Conservation (phyloP, 1,139 yeast genomes). For the Pichia sp. region DNA sequence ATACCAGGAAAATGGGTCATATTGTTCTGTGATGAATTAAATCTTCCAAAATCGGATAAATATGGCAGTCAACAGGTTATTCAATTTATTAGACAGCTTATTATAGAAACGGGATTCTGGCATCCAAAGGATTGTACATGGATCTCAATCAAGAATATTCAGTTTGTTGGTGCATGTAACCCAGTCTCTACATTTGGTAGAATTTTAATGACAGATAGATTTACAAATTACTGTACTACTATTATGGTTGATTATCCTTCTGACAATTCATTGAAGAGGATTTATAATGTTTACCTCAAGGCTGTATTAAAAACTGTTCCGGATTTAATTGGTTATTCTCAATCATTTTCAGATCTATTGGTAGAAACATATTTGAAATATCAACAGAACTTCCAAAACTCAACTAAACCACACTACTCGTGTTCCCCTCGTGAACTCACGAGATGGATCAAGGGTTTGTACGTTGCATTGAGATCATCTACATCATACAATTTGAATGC, state of each 20-base stretch:
- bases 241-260: conserved; percentile 85
- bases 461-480: conserved; percentile 48
- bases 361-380: conserved; percentile 56
- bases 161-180: conserved; percentile 94
- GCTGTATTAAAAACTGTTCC: conserved; percentile 68
- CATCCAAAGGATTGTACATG: conserved; percentile 55
- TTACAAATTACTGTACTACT: conserved; percentile 66
- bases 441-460: conserved; percentile 81
- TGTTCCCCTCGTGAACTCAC: conserved; percentile 93
- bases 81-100: conserved; percentile 71
- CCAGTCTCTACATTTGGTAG: conserved; percentile 86
- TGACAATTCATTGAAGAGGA: conserved; percentile 56
- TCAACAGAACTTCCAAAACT: conserved; percentile 38
- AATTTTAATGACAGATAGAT: conserved; percentile 54
- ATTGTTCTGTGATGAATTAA: conserved; percentile 90
- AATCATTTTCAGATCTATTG: conserved; percentile 62
- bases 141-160: conserved; percentile 66
- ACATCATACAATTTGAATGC: conserved; percentile 20
- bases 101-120: conserved; percentile 83
- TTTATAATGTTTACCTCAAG: conserved; percentile 57
- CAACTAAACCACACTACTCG: conserved; percentile 56
- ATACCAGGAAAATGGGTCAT: conserved; percentile 72
- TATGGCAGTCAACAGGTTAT: conserved; percentile 78
- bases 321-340: conserved; percentile 52
- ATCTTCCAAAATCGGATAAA: conserved; percentile 71